phyloP scores from a whole-genome alignment of 2,329 filamentous ascomycete species.

The Pestalotiopsis sp. region DNA sequence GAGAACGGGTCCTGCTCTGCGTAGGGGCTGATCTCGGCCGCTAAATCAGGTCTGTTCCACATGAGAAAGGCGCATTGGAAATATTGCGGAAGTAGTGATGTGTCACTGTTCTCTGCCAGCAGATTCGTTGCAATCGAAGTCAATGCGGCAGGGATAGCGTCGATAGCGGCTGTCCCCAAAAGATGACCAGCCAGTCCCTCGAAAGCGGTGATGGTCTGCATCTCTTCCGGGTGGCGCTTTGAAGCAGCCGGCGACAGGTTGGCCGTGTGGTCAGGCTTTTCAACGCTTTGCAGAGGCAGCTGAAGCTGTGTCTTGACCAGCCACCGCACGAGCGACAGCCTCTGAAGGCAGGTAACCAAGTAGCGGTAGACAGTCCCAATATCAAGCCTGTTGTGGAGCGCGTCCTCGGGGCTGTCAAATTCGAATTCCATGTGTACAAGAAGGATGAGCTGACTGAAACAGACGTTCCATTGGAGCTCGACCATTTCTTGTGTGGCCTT shows the following conservation, averaged over 20 bases:
- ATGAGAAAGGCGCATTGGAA: slow-evolving; percentile 67
- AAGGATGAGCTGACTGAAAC: slow-evolving; percentile 82
- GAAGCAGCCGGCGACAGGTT: slow-evolving; percentile 32
- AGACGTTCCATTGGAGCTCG: slow-evolving; percentile 70
- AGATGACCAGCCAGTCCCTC: slow-evolving; percentile 66
- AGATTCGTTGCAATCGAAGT: slow-evolving; percentile 69
- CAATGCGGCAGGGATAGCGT: slow-evolving; percentile 56
- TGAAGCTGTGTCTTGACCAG: slow-evolving; percentile 62
- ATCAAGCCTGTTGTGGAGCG: slow-evolving; percentile 60
- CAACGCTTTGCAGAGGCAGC: slow-evolving; percentile 46
- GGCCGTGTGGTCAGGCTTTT: slow-evolving; percentile 38
- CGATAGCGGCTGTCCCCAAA: slow-evolving; percentile 59
- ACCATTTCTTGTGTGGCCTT: slow-evolving; percentile 80
- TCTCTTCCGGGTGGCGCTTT: slow-evolving; percentile 49
- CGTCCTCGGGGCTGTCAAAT: slow-evolving; percentile 72
- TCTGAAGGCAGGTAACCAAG: slow-evolving; percentile 71
- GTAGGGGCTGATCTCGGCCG: slow-evolving; percentile 59
- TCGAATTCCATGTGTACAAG: slow-evolving; percentile 86
- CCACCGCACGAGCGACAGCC: slow-evolving; percentile 76
- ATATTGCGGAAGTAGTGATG: slow-evolving; percentile 63
- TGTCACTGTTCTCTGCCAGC: slow-evolving; percentile 66
- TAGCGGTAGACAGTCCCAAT: slow-evolving; percentile 72
- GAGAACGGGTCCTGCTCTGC: slow-evolving; percentile 62
- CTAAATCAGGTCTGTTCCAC: slow-evolving; percentile 61
- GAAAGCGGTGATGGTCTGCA: slow-evolving; percentile 57